Percentiles rank a stretch among this genome's conserved stretches.
Evolutionary conservation across 1,284 basidiomycete genomes (phyloP).

Genomic region (Cerrena zonata): DNA sequence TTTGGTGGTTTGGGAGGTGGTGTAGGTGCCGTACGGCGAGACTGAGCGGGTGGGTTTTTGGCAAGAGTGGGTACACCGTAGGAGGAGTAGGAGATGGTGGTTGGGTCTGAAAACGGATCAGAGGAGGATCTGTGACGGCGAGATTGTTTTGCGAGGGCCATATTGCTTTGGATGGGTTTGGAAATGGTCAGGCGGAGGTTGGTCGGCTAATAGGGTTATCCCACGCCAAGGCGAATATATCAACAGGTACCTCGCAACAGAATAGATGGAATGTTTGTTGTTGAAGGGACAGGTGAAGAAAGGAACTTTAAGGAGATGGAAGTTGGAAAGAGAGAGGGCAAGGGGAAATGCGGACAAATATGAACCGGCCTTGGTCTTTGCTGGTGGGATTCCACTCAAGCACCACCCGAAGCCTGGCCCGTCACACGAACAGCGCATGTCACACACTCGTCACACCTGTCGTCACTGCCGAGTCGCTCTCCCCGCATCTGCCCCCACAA

Average conservation of each 20-base stretch:
- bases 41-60: conserved; percentile 23
- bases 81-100: conserved; percentile 29
- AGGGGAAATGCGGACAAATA: not conserved
- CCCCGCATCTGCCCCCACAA: no score
- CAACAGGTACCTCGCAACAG: conserved; percentile 5
- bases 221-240: conserved; percentile 24
- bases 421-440: not conserved
- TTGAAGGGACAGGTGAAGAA: not conserved
- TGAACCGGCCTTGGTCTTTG: not conserved
- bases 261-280: conserved; percentile 3
- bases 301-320: not conserved
- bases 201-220: conserved; percentile 17
- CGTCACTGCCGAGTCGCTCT: no score
- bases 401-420: not conserved
- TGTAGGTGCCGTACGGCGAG: conserved; percentile 32
- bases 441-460: not conserved
- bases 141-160: conserved; percentile 29
- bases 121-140: conserved; percentile 46
- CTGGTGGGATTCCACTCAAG: not conserved
- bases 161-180: conserved; percentile 15
- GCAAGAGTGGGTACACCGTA: conserved; percentile 29
- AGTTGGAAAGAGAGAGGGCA: conserved; percentile 1
- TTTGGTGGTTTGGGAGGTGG: conserved; percentile 35
- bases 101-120: conserved; percentile 56
- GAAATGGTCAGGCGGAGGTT: conserved; percentile 19